Conservation (phyloP, 2,329 filamentous ascomycete genomes). For the Orbilia quercus region DNA sequence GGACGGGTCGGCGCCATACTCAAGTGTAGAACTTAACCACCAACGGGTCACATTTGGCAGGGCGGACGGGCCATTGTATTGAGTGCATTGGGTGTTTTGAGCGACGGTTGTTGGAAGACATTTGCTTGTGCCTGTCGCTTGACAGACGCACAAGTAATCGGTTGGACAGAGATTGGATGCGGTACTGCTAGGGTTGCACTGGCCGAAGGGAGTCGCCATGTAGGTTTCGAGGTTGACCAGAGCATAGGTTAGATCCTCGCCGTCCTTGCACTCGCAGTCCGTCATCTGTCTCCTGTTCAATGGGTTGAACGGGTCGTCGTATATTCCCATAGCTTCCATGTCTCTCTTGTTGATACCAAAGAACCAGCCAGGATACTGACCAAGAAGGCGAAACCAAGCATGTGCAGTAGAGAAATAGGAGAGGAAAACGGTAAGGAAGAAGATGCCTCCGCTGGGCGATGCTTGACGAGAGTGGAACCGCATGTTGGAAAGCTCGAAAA, state of each 20-base stretch:
- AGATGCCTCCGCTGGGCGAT: slow-evolving; percentile 1
- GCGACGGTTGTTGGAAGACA: slow-evolving; percentile 36
- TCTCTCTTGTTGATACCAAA: slow-evolving; percentile 20
- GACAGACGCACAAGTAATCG: slow-evolving; percentile 32
- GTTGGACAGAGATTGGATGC: slow-evolving; percentile 44
- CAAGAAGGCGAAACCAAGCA: slow-evolving; percentile 1
- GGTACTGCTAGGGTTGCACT: slow-evolving; percentile 8
- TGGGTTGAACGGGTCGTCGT: not conserved
- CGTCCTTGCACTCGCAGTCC: slow-evolving; percentile 16
- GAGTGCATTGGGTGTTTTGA: slow-evolving; percentile 11
- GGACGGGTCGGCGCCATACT: slow-evolving; percentile 30
- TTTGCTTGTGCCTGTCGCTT: slow-evolving; percentile 15
- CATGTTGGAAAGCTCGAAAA: slow-evolving; percentile 18
- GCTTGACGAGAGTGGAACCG: slow-evolving; percentile 21
- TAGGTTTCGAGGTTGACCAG: slow-evolving; percentile 23
- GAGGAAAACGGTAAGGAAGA: slow-evolving; percentile 16
- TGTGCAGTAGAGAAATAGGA: not conserved
- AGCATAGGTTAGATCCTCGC: slow-evolving; percentile 11
- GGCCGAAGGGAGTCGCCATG: slow-evolving; percentile 43
- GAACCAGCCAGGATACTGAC: slow-evolving; percentile 4
- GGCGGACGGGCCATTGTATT: slow-evolving; percentile 15
- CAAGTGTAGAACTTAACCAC: slow-evolving; percentile 25
- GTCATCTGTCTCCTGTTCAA: slow-evolving; percentile 21
- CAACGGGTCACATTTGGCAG: slow-evolving; percentile 16
- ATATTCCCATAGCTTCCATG: not conserved